A percentile compares a stretch with the other conserved stretches of the same genome.
phyloP scores from a whole-genome alignment of 148 eudicot species.

The Diospyros kaki region DNA sequence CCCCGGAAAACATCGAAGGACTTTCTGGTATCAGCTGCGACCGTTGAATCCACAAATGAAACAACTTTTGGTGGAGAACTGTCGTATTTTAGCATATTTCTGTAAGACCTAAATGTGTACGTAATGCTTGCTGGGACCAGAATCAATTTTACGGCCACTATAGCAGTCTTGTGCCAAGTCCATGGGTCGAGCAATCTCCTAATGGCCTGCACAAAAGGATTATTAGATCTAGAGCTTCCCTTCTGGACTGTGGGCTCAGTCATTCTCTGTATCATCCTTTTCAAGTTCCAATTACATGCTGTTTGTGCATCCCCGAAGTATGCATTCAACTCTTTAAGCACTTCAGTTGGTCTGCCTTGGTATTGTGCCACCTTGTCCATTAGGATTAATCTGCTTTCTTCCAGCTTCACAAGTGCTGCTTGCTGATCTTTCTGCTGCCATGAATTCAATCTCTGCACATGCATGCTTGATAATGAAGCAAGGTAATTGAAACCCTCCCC shows the following conservation, averaged over 20 bases:
- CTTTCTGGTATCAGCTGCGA: not conserved
- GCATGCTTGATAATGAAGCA: not conserved
- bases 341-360: conserved; percentile 1
- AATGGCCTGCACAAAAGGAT: not conserved
- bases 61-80: not conserved
- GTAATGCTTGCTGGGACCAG: conserved; percentile 6
- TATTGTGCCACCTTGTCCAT: conserved; percentile 15
- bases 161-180: conserved; percentile 14
- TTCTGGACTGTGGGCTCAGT: not conserved
- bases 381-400: conserved; percentile 18
- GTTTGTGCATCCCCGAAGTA: conserved; percentile 13
- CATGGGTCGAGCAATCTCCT: conserved; percentile 11
- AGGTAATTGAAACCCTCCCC: not conserved
- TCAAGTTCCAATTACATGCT: not conserved
- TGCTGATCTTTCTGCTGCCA: conserved; percentile 9
- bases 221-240: not conserved
- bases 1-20: conserved; percentile 14
- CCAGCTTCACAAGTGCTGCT: conserved; percentile 18
- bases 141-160: conserved; percentile 3
- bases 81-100: not conserved
- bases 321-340: conserved; percentile 16
- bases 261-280: not conserved
- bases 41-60: not conserved
- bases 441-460: conserved; percentile 23
- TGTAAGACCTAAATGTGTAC: not conserved